A percentile compares a stretch with the other conserved stretches of the same genome.
Evolutionary conservation across 1,284 basidiomycete genomes (phyloP).

Genomic region (Ceratobasidium sp.): DNA sequence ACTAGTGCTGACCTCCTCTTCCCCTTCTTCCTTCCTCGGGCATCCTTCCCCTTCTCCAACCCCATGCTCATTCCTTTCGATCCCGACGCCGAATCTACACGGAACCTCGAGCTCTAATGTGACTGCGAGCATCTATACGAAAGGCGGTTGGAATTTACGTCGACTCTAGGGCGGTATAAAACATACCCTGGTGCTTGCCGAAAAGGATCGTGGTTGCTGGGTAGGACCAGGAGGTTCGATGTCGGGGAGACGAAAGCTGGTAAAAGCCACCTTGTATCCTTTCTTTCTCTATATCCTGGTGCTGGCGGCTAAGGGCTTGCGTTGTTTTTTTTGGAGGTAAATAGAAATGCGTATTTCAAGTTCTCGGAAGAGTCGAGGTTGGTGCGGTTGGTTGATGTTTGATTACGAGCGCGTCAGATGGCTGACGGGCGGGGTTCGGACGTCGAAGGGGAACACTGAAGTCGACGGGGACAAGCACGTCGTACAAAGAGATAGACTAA

Average conservation of each 20-base stretch:
- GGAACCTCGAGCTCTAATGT: neutral
- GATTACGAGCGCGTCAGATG: conserved; percentile 67
- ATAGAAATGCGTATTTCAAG: conserved; percentile 3
- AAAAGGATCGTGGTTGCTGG: too few species aligned
- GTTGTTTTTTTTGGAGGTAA: neutral
- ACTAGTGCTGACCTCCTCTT: too few species aligned
- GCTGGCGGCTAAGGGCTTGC: neutral
- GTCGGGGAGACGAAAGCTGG: neutral
- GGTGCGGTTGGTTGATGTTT: neutral
- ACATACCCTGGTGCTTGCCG: too few species aligned
- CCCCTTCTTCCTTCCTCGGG: neutral
- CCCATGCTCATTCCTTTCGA: too few species aligned
- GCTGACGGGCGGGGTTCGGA: conserved; percentile 65
- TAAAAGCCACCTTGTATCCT: conserved; percentile 3
- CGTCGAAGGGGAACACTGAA: conserved; percentile 47
- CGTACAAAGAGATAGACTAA: neutral
- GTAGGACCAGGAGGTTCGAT: neutral
- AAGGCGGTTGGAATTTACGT: too few species aligned
- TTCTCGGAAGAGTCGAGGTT: too few species aligned
- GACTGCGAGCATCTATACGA: neutral
- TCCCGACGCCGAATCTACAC: conserved; percentile 9
- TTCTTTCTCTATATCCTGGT: neutral
- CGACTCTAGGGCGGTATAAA: too few species aligned
- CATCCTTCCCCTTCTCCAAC: neutral
- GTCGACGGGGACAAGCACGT: conserved; percentile 26